Evolutionary conservation across 495 filamentous ascomycete species (phyloP).

Genomic region (Penicillium paxilli): DNA sequence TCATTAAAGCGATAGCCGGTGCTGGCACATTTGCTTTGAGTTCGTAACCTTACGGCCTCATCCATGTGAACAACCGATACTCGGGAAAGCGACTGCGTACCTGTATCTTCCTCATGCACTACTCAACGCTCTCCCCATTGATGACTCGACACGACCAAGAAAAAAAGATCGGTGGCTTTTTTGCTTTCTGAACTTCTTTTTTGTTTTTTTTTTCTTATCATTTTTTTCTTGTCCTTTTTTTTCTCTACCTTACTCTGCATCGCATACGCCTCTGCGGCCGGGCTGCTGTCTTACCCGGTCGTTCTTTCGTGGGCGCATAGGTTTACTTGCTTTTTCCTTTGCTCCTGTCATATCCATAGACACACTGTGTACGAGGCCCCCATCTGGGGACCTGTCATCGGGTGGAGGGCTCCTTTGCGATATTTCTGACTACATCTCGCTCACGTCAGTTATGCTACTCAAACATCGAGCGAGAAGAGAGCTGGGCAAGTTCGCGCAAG

Average conservation of each 20-base stretch:
- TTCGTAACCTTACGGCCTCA: not conserved
- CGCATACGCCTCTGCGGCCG: slow-evolving; percentile 12
- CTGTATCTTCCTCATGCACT: too few species aligned
- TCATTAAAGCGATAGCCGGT: slow-evolving; percentile 60
- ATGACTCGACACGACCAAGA: slow-evolving; percentile 43
- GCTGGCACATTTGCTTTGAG: slow-evolving; percentile 15
- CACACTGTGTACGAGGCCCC: slow-evolving; percentile 5
- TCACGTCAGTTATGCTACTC: not conserved
- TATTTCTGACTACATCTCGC: not conserved
- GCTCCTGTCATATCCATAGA: slow-evolving; percentile 9
- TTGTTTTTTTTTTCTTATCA: not conserved
- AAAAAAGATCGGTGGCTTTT: slow-evolving; percentile 25
- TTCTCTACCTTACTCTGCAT: slow-evolving; percentile 10
- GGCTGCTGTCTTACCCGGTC: slow-evolving; percentile 19
- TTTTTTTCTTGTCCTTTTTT: not conserved
- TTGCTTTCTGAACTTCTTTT: slow-evolving; percentile 26
- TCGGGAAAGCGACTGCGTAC: slow-evolving; percentile 7
- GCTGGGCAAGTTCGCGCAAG: not conserved
- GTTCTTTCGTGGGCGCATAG: slow-evolving; percentile 2
- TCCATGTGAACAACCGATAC: slow-evolving; percentile 5
- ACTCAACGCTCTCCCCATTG: slow-evolving; percentile 25
- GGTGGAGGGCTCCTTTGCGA: slow-evolving; percentile 2
- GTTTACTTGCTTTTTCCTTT: slow-evolving; percentile 3
- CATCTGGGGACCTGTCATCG: not conserved
- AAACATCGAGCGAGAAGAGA: slow-evolving; percentile 1